Evolutionary conservation across 1,284 basidiomycete species (phyloP), one percentile per base, ranked within the genome.

Genomic region (Heliocybe sulcata): DNA sequence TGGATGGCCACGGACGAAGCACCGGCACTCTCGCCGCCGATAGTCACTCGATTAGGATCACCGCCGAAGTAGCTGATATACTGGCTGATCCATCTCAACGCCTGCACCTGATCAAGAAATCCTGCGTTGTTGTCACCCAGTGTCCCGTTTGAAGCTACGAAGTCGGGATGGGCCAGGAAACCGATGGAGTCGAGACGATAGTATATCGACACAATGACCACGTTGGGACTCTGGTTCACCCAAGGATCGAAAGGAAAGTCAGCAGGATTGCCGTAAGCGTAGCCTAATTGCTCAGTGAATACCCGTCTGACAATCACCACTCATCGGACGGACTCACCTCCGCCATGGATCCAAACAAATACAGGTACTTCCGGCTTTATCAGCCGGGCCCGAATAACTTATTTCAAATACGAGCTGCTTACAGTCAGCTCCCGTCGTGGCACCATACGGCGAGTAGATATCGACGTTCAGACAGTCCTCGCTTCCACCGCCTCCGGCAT

Each of bases 291-390:
- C 3, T 11, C 26, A 35, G 29, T 31, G 29, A 31, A 12, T 31
- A 31, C 29, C 14, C n/a, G n/a, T 22, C 33, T 19, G 29, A 42
- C 60, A 54, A 22, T 54, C 45, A 55, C 52, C 45, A 22, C 29
- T 31, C 29, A 38, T 49, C 20, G 22, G 52, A 22, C 20, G 14
- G 2, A 56, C 62, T 53, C 51, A 77, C 79, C 79, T 64, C 85
- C 83, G 14, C 84, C 85, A 58, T 87, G 83, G 31, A 85, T 81
- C 62, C 84, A 87, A 2, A 83, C 77, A 27, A 89, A 67, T 2
- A 87, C 84, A 0, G 83, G 84, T 16, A 83, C 79, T 80, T 22
- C 25, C 38, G 38, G 6, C 38, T 33, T 35, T 26, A 38, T 29
- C 8, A 27, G 14, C 31, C 53, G 6, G 6, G 29, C 26, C 54